Evolutionary conservation across 306 rosid genomes (phyloP).

Genomic region (Ormosia semicastrata): DNA sequence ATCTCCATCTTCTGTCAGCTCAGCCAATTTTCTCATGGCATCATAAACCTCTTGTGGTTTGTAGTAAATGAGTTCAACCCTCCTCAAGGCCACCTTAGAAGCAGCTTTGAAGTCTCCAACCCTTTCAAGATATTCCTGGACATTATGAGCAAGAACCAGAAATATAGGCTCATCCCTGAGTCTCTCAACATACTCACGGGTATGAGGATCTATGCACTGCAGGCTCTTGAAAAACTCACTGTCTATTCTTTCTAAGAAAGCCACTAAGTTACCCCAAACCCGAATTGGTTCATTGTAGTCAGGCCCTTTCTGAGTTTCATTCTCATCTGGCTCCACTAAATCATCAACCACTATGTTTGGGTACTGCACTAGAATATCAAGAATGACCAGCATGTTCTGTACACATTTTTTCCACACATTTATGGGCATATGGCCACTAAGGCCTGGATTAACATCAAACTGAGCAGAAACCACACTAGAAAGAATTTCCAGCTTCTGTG

Average conservation of each 20-base stretch:
- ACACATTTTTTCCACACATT: conserved; percentile 93
- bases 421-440: conserved; percentile 93
- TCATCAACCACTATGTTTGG: conserved; percentile 85
- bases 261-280: conserved; percentile 94
- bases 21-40: conserved; percentile 92
- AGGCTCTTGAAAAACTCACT: conserved; percentile 89
- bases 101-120: conserved; percentile 66
- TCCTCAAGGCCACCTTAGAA: conserved; percentile 77
- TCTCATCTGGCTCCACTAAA: conserved; percentile 80
- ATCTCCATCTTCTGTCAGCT: conserved; percentile 54
- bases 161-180: conserved; percentile 85
- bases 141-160: conserved; percentile 90
- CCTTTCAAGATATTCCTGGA: conserved; percentile 85
- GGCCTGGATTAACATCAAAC: conserved; percentile 95
- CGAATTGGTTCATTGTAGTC: conserved; percentile 70
- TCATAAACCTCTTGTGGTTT: conserved; percentile 96
- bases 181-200: conserved; percentile 95
- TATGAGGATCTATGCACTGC: conserved; percentile 97
- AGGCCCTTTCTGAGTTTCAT: conserved; percentile 82
- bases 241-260: conserved; percentile 81
- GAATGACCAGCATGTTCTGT: conserved; percentile 77
- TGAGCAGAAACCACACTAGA: conserved; percentile 94
- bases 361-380: conserved; percentile 79
- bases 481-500: conserved; percentile 92
- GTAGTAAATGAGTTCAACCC: conserved; percentile 84